These are phyloP conservation scores for Alternaria gaisen DNA, from an alignment of 2,329 filamentous ascomycete species.

Conservation along the genomic window DNA sequence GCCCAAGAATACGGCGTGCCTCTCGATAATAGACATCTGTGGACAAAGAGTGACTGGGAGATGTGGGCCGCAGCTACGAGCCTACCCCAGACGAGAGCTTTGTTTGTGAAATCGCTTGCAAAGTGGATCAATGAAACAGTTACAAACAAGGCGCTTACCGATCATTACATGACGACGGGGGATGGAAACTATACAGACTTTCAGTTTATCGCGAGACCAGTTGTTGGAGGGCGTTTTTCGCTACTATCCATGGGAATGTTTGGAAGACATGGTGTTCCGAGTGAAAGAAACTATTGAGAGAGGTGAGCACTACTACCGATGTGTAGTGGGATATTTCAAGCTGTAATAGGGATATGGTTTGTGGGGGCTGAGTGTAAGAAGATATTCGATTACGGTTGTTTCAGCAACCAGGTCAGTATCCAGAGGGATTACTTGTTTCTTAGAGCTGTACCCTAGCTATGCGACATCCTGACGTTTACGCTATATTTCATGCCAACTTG, in stretches of 20 bases:
- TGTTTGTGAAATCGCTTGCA: background rate
- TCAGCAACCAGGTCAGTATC: background rate
- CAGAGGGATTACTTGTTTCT: background rate
- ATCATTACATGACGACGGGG: background rate
- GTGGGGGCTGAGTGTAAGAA: background rate
- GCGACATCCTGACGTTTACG: background rate
- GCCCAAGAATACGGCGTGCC: background rate
- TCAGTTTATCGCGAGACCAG: background rate
- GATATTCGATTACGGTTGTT: background rate
- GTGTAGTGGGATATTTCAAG: background rate
- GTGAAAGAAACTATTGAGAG: background rate
- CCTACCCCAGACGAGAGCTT: background rate
- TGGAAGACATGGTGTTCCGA: background rate
- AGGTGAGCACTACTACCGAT: no score
- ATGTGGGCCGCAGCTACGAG: constrained; percentile 1
- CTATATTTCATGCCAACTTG: background rate
- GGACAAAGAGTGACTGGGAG: background rate
- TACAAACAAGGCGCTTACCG: background rate
- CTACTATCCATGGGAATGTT: background rate
- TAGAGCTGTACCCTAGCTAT: background rate
- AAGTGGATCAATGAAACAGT: background rate
- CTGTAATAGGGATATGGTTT: background rate
- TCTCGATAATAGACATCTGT: background rate
- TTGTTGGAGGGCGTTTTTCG: background rate
- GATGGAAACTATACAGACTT: background rate